A percentile compares a stretch with the other conserved stretches of the same genome.
These are phyloP conservation scores for Chlamydomonas incerta DNA, from an alignment of 139 green algal species.

Conservation along the genomic window DNA sequence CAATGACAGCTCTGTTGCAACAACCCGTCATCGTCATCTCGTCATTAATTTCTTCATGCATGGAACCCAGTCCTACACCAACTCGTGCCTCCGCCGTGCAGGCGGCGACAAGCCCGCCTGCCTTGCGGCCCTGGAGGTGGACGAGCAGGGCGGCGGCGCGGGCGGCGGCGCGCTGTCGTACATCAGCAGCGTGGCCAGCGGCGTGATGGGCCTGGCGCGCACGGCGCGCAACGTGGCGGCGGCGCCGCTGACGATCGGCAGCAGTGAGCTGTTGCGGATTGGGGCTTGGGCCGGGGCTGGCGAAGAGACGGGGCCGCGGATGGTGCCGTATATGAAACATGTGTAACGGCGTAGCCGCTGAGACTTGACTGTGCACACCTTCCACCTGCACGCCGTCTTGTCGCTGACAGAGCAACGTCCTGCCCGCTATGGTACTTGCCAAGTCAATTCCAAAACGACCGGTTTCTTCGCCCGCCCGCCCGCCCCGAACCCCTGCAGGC, in stretches of 20 bases:
- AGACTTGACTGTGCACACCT: too few species aligned
- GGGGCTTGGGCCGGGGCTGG: too few species aligned
- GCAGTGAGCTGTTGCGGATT: background rate
- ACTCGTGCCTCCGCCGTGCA: background rate
- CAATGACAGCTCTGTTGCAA: too few species aligned
- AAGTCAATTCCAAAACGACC: background rate
- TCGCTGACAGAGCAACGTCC: too few species aligned
- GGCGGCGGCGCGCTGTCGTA: constrained; percentile 23
- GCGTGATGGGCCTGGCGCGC: constrained; percentile 42
- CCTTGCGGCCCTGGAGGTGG: constrained; percentile 56
- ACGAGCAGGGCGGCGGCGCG: constrained; percentile 50
- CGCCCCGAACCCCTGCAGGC: background rate
- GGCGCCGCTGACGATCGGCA: background rate
- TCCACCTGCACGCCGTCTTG: too few species aligned
- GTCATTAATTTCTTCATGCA: too few species aligned
- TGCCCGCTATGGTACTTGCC: too few species aligned
- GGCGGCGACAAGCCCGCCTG: constrained; percentile 43
- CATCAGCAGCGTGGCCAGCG: constrained; percentile 22
- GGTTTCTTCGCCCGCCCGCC: background rate
- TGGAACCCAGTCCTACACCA: background rate
- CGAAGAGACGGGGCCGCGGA: too few species aligned
- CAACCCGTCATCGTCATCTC: too few species aligned
- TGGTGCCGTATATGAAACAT: too few species aligned
- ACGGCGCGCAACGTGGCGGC: constrained; percentile 30
- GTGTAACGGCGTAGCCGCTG: too few species aligned